Conservation (phyloP, 2,329 filamentous ascomycete genomes). For the Graphilbum ipis-grandicollis region DNA sequence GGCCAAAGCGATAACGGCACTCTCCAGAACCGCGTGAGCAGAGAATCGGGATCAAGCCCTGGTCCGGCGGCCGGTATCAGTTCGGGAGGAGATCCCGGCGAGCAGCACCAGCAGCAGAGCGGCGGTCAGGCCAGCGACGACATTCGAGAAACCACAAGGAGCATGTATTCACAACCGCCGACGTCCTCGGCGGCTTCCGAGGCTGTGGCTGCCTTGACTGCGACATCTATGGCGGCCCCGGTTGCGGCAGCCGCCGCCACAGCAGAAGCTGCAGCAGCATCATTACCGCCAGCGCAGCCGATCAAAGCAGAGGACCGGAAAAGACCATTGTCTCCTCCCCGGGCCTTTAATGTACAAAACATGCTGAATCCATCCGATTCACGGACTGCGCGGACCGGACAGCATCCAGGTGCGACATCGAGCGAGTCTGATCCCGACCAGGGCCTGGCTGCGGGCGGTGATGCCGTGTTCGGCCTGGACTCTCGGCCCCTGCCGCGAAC, state of each 20-base stretch:
- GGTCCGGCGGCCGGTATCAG: no score
- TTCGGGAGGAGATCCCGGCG: neutral
- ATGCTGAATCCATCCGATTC: conserved; percentile 24
- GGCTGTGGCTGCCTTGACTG: neutral
- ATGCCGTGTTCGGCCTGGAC: neutral
- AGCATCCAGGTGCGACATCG: conserved; percentile 1
- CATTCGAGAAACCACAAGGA: neutral
- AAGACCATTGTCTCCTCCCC: conserved; percentile 13
- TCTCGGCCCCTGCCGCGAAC: conserved; percentile 8
- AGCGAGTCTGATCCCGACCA: conserved; percentile 1
- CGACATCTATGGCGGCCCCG: neutral
- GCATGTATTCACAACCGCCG: neutral
- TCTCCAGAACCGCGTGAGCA: no score
- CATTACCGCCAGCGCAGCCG: neutral
- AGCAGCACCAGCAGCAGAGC: neutral
- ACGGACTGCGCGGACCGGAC: conserved; percentile 3
- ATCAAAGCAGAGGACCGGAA: conserved; percentile 5
- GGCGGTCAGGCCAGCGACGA: neutral
- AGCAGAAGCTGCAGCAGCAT: neutral
- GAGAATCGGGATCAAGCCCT: no score
- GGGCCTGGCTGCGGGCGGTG: neutral
- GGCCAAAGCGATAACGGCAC: no score
- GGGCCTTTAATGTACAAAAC: conserved; percentile 23
- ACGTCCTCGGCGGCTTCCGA: no score
- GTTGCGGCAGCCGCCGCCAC: neutral